Evolutionary conservation across 768 basidiomycete species (phyloP).

Genomic region (Psilocybe sp.): DNA sequence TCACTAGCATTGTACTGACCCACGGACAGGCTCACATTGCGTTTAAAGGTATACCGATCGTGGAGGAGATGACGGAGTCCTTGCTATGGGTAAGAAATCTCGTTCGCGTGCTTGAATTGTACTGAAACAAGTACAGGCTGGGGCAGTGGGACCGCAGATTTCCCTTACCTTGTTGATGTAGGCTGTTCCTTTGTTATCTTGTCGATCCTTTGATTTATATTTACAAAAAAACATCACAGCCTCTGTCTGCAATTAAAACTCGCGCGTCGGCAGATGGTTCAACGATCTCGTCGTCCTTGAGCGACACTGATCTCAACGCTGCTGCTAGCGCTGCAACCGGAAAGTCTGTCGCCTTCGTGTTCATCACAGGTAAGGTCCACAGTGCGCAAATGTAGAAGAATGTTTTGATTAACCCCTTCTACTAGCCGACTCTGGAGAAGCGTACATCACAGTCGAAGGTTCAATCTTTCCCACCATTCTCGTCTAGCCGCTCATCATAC

Average conservation of each 20-base stretch:
- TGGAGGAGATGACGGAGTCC: slow-evolving; percentile 53
- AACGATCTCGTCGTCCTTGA: slow-evolving; percentile 42
- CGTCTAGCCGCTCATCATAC: no score
- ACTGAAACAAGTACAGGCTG: slow-evolving; percentile 28
- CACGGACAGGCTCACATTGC: background rate
- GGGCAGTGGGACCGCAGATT: slow-evolving; percentile 49
- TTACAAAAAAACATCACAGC: slow-evolving; percentile 25
- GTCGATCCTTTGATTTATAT: background rate
- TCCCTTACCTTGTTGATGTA: slow-evolving; percentile 49
- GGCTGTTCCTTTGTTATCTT: background rate
- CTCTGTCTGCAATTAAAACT: slow-evolving; percentile 42
- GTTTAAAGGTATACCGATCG: slow-evolving; percentile 42
- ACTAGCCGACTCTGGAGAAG: slow-evolving; percentile 41
- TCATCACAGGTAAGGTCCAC: slow-evolving; percentile 38
- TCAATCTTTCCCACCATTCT: background rate
- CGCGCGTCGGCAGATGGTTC: slow-evolving; percentile 36
- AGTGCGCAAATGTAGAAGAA: background rate
- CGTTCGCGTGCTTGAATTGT: background rate
- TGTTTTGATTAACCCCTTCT: background rate
- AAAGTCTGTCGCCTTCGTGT: slow-evolving; percentile 51
- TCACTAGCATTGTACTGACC: background rate
- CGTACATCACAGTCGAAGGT: slow-evolving; percentile 44
- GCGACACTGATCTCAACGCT: slow-evolving; percentile 45
- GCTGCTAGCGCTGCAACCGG: slow-evolving; percentile 41
- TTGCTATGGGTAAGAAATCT: slow-evolving; percentile 50